A percentile compares a stretch with the other conserved stretches of the same genome.
These are phyloP conservation scores for Fusarium temperatum DNA, from an alignment of 2,329 filamentous ascomycete species.

Conservation along the genomic window DNA sequence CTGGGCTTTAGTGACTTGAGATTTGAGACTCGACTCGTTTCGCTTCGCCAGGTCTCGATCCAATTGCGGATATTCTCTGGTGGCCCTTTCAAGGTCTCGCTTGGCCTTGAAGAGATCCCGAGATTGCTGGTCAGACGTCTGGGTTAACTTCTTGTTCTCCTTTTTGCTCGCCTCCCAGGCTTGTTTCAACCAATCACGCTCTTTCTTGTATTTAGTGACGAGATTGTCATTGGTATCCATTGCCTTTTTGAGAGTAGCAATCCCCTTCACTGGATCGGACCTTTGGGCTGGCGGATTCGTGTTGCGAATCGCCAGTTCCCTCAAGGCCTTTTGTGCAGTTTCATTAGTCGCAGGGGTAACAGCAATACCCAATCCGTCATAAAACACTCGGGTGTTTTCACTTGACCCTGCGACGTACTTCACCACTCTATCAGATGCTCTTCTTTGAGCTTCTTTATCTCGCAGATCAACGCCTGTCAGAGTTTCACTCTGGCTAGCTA, in stretches of 20 bases:
- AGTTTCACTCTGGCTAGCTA: neutral
- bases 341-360: neutral
- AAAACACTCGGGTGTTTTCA: neutral
- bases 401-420: neutral
- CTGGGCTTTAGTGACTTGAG: neutral
- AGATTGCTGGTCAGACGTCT: neutral
- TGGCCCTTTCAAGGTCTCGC: neutral
- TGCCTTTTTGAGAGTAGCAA: neutral
- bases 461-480: neutral
- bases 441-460: neutral
- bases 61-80: neutral
- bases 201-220: neutral
- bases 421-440: neutral
- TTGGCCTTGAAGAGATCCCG: neutral
- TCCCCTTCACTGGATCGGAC: neutral
- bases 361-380: neutral
- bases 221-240: neutral
- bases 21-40: neutral
- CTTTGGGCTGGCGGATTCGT: neutral
- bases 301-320: neutral
- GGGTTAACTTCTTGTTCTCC: rapidly evolving
- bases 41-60: neutral
- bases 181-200: neutral
- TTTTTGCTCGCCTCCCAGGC: neutral
- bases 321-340: neutral